Evolutionary conservation across 345 rosid species (phyloP).

Genomic region (Raphanus sativus): DNA sequence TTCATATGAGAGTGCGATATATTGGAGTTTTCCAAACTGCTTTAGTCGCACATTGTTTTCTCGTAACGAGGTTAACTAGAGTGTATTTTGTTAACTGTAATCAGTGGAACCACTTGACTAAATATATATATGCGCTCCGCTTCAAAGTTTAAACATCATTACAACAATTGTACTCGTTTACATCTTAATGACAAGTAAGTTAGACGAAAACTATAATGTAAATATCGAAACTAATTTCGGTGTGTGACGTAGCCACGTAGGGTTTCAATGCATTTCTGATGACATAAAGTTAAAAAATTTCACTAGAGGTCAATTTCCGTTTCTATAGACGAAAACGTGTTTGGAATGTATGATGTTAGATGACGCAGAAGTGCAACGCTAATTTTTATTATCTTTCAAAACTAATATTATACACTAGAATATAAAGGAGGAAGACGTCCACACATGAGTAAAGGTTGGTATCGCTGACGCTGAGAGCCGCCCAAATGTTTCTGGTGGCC

Average conservation of each 20-base stretch:
- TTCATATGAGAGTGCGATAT: not conserved
- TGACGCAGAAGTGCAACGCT: not conserved
- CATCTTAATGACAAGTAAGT: not conserved
- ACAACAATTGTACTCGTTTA: not conserved
- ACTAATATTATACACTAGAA: not conserved
- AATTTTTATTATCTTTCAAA: not conserved
- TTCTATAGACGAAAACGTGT: not conserved
- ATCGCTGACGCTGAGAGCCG: slow-evolving; percentile 28
- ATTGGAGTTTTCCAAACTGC: not conserved
- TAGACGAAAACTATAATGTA: not conserved
- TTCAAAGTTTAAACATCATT: not conserved
- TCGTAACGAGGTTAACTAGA: not conserved
- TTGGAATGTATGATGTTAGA: not conserved
- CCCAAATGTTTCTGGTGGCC: slow-evolving; percentile 37
- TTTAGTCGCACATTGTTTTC: not conserved
- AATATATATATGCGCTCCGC: not conserved
- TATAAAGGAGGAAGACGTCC: slow-evolving; percentile 10
- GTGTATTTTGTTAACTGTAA: not conserved
- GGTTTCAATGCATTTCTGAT: not conserved
- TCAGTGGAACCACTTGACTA: not conserved
- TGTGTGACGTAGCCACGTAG: not conserved
- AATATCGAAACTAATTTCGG: not conserved
- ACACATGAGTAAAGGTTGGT: slow-evolving; percentile 26
- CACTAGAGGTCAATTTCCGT: not conserved
- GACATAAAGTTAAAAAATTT: not conserved